Percentiles rank a stretch among this genome's conserved stretches.
Evolutionary conservation across 192 early-diverging fungal species (phyloP).

Genomic region (Coemansia sp.): DNA sequence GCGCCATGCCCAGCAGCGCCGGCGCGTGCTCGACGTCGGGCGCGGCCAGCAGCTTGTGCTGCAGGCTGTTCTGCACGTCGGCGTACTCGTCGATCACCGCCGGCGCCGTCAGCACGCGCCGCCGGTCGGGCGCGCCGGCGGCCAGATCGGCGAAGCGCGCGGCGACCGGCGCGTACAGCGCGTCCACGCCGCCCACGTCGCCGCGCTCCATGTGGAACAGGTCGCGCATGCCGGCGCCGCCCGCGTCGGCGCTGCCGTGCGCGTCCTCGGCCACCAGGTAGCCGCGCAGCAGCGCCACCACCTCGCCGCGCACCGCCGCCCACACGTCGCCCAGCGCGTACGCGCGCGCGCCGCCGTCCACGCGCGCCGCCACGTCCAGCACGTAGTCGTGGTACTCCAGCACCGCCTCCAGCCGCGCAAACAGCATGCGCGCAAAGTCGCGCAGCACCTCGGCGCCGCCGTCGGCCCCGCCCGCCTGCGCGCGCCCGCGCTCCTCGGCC

Average conservation of each 20-base stretch:
- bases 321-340: slow-evolving; percentile 52
- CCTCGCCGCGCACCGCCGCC: slow-evolving; percentile 45
- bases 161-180: slow-evolving; percentile 44
- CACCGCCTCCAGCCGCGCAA: slow-evolving; percentile 71
- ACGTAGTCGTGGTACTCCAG: slow-evolving; percentile 70
- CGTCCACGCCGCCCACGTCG: slow-evolving; percentile 24
- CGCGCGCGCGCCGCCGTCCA: slow-evolving; percentile 42
- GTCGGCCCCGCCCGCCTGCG: slow-evolving; percentile 28
- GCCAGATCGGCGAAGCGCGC: slow-evolving; percentile 43
- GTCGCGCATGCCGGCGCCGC: slow-evolving; percentile 27
- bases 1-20: slow-evolving; percentile 43
- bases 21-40: slow-evolving; percentile 52
- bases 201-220: slow-evolving; percentile 46
- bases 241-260: slow-evolving; percentile 12
- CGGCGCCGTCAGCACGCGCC: slow-evolving; percentile 26
- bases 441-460: slow-evolving; percentile 64
- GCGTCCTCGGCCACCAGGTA: slow-evolving; percentile 45
- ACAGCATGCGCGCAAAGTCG: slow-evolving; percentile 72
- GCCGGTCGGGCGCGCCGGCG: slow-evolving; percentile 14
- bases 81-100: slow-evolving; percentile 49
- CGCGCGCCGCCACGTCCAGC: slow-evolving; percentile 58
- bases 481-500: slow-evolving; percentile 66
- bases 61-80: slow-evolving; percentile 34
- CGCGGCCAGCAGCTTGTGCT: slow-evolving; percentile 44
- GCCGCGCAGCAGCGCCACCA: slow-evolving; percentile 43